Base-by-base conservation (phyloP, 2,329 filamentous ascomycete species). In the Fusarium liriodendri region DNA sequence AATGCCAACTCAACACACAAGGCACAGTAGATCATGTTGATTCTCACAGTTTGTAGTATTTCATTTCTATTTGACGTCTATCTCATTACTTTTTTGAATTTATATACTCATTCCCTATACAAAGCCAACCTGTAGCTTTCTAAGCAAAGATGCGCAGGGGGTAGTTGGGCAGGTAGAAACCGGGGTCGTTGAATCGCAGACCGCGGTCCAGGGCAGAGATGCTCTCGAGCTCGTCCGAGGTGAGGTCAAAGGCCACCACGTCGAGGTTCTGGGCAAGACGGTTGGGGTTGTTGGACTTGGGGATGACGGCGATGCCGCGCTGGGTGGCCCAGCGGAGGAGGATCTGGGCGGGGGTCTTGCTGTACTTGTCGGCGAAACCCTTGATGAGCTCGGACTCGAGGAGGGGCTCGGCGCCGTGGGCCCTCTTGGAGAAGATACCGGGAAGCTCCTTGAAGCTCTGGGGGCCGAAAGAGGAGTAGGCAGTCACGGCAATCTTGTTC, bases 251-350 rank as follows among this genome's bases (percentile, higher is more conserved):
- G 71, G 82, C 83, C 67, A 83, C 84, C 37, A 89, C 86, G 69
- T 90, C 87, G 75, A 92, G 79, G 82, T 91, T 91, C 84, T 89
- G 84, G 65, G 81, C 80, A 69, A 90, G 81, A 29, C 87, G 78
- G 35, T 80, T 77, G 57, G 84, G 82, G 78, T 87, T 87, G 80
- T 89, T 90, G 70, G 86, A 88, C 85, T 92, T 93, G 69, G 91
- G 90, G 64, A 92, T 92, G 65, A 92, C 89, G 29, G 89, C 89
- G 66, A 92, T 83, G n/a, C 84, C 84, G 29, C 89, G 84, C 84
- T 92, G 90, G 1, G 91, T 92, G 3, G 90, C 87, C 92, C 92
- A 93, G 32, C 91, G 85, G 57, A 94, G 84, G 65, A 93, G 84
- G 1, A 93, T 85, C 85, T 93, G 92, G 4, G 91, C 90, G 4